Conservation (phyloP, 306 rosid species). For the Arachis stenosperma region DNA sequence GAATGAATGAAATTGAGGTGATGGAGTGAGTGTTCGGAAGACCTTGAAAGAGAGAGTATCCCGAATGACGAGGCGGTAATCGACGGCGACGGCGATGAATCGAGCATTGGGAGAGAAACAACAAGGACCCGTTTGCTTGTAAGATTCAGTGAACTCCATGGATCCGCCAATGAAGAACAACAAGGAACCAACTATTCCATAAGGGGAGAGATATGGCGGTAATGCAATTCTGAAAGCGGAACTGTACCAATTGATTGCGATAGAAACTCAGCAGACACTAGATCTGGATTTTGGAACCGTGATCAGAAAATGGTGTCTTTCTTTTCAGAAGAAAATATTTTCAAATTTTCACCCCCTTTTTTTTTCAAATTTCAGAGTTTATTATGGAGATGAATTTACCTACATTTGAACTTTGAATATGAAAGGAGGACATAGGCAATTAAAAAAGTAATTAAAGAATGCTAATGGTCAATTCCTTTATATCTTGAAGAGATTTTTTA, state of each 20-base stretch:
- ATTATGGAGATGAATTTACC: background rate
- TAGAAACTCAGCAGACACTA: too few relatives aligned
- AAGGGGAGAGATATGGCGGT: too few relatives aligned
- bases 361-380: too few relatives aligned
- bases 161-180: background rate
- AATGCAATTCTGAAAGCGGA: too few relatives aligned
- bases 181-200: background rate
- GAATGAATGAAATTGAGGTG: too few relatives aligned
- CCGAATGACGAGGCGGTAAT: slow-evolving; percentile 96
- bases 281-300: too few relatives aligned
- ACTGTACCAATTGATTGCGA: too few relatives aligned
- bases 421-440: too few relatives aligned
- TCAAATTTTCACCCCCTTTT: background rate
- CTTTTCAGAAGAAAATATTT: slow-evolving; percentile 14
- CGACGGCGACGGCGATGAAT: slow-evolving; percentile 89
- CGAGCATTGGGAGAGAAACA: slow-evolving; percentile 95
- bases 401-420: too few relatives aligned
- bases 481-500: too few relatives aligned
- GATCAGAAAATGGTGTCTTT: background rate
- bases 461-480: too few relatives aligned
- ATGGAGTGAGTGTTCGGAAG: background rate
- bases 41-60: slow-evolving; percentile 92
- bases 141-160: slow-evolving; percentile 95
- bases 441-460: too few relatives aligned
- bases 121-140: slow-evolving; percentile 93